Conservation (phyloP, 441 rosid species). For the Adansonia rubrostipa region DNA sequence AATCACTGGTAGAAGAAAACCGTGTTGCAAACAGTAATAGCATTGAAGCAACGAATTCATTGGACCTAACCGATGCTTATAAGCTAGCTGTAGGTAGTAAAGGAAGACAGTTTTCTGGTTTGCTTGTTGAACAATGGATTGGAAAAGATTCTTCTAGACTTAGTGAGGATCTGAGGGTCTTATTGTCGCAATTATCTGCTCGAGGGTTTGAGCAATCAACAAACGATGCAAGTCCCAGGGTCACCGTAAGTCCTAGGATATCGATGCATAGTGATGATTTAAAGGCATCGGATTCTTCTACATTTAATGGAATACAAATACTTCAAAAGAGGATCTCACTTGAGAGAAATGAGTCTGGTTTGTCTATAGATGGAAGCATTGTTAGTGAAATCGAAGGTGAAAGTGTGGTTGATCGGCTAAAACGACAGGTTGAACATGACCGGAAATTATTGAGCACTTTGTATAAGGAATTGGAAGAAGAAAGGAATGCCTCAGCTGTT, state of each 20-base stretch:
- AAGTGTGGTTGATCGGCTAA: conserved; percentile 66
- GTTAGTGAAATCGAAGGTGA: conserved; percentile 93
- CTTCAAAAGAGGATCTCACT: conserved; percentile 73
- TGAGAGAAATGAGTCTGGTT: conserved; percentile 82
- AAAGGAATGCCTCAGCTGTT: conserved; percentile 84
- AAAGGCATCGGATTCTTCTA: conserved; percentile 49
- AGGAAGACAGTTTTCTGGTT: conserved; percentile 58
- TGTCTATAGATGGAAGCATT: conserved; percentile 76
- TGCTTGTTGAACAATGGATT: conserved; percentile 65
- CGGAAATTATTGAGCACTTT: conserved; percentile 52
- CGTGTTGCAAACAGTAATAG: conserved; percentile 39
- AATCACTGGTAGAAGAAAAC: conserved; percentile 45
- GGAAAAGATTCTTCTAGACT: conserved; percentile 74
- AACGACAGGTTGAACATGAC: conserved; percentile 83
- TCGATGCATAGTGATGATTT: conserved; percentile 51
- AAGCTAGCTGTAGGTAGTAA: conserved; percentile 65
- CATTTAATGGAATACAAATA: conserved; percentile 51
- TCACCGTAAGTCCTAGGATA: conserved; percentile 40
- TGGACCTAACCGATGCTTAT: conserved; percentile 84
- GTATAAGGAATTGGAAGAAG: conserved; percentile 91
- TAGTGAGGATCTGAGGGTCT: conserved; percentile 67
- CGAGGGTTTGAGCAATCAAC: conserved; percentile 64
- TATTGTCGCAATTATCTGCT: conserved; percentile 76
- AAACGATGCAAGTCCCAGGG: conserved; percentile 62
- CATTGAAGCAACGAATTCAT: conserved; percentile 39